Conservation (phyloP, 352 stramenopile species). For the Globisporangium uncinulatum region DNA sequence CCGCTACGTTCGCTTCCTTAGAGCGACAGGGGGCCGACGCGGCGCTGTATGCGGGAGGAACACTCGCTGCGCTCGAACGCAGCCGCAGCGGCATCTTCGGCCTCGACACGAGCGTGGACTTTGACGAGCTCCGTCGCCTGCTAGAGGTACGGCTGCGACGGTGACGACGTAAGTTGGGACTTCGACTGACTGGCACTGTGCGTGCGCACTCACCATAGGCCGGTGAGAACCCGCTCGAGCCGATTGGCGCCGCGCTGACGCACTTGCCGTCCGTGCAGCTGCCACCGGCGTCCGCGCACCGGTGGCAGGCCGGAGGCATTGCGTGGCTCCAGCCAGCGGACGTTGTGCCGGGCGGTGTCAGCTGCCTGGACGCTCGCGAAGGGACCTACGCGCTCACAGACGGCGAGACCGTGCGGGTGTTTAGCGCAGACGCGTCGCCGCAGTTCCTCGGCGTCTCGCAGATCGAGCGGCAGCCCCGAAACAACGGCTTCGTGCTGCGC, state of each 20-base stretch:
- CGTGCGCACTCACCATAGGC: not conserved
- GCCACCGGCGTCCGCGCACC: constrained; percentile 18
- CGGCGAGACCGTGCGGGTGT: constrained; percentile 48
- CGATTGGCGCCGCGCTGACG: constrained; percentile 54
- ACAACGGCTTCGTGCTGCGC: constrained; percentile 40
- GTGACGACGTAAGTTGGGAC: not conserved
- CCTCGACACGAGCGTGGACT: constrained; percentile 39
- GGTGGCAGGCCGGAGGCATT: constrained; percentile 44
- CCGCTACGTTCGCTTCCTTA: constrained; percentile 5
- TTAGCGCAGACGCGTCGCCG: constrained; percentile 20
- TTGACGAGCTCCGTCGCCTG: constrained; percentile 45
- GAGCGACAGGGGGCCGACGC: constrained; percentile 8
- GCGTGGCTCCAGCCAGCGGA: constrained; percentile 26
- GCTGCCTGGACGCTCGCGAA: constrained; percentile 4
- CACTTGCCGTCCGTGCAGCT: constrained; percentile 50
- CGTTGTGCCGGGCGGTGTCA: constrained; percentile 13
- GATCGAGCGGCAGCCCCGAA: constrained; percentile 26
- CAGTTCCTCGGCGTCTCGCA: constrained; percentile 54
- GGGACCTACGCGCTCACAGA: constrained; percentile 18
- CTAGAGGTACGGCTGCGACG: constrained; percentile 25
- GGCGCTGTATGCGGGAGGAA: constrained; percentile 46
- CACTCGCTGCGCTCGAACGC: constrained; percentile 51
- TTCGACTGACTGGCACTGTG: not conserved
- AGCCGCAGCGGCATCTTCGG: constrained; percentile 58
- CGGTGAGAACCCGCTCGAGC: constrained; percentile 23